Percentiles rank a stretch among this genome's conserved stretches.
These are phyloP conservation scores for Ananas comosus DNA, from an alignment of 176 grass and related monocot species.

Conservation along the genomic window DNA sequence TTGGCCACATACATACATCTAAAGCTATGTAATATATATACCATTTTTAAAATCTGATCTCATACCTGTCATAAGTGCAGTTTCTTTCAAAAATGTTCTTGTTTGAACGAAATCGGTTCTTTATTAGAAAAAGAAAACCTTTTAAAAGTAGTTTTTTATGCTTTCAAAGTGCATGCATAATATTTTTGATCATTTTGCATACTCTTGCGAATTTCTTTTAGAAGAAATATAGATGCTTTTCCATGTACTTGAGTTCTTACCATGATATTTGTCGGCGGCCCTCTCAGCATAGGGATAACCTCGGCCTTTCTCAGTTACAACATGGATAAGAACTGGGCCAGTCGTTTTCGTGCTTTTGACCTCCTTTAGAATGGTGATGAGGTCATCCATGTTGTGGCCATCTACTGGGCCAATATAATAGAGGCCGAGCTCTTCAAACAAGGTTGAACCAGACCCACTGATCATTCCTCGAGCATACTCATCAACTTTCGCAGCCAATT, in stretches of 20 bases:
- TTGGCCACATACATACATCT: too few relatives aligned
- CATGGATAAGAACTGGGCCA: slow-evolving; percentile 94
- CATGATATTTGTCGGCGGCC: slow-evolving; percentile 96
- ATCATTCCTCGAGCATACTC: slow-evolving; percentile 99
- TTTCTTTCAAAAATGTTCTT: neutral
- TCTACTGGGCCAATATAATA: slow-evolving; percentile 97
- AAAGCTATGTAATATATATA: too few relatives aligned
- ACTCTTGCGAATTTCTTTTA: too few relatives aligned
- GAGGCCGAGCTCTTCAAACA: slow-evolving; percentile 97
- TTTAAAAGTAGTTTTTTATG: too few relatives aligned
- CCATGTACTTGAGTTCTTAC: slow-evolving; percentile 13
- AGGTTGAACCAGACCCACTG: slow-evolving; percentile 62
- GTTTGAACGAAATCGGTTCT: too few relatives aligned
- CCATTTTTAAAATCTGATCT: too few relatives aligned
- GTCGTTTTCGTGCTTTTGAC: slow-evolving; percentile 82
- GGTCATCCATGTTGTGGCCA: slow-evolving; percentile 92
- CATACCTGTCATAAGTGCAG: too few relatives aligned
- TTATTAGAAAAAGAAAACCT: too few relatives aligned
- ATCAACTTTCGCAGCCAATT: slow-evolving; percentile 92
- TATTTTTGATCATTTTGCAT: too few relatives aligned
- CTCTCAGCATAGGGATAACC: slow-evolving; percentile 96
- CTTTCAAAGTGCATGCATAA: too few relatives aligned
- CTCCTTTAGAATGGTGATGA: slow-evolving; percentile 73
- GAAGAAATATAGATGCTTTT: too few relatives aligned
- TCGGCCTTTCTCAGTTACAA: slow-evolving; percentile 89